These are phyloP conservation scores for Globisporangium abappressorium DNA, from an alignment of 352 stramenopile genomes.

Conservation along the genomic window DNA sequence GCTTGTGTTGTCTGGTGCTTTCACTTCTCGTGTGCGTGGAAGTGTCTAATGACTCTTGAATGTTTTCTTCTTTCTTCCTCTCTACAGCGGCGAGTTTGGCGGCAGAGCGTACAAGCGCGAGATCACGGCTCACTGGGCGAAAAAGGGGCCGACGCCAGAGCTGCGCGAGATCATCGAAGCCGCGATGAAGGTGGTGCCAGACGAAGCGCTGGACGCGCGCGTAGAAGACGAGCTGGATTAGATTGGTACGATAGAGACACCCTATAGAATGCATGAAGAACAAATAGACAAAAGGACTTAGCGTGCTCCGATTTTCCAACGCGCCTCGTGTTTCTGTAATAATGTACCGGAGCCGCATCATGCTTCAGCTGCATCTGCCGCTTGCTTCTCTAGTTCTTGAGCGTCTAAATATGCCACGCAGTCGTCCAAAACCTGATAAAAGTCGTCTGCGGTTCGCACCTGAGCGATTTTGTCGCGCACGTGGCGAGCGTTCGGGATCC, in stretches of 20 bases:
- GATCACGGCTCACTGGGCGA: constrained; percentile 65
- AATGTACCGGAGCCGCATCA: not conserved
- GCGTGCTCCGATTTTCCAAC: not conserved
- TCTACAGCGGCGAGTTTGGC: constrained; percentile 58
- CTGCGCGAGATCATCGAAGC: constrained; percentile 75
- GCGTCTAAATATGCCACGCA: constrained; percentile 29
- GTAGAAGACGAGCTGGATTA: constrained; percentile 55
- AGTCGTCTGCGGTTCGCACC: constrained; percentile 43
- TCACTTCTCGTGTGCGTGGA: not conserved
- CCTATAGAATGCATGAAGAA: constrained; percentile 6
- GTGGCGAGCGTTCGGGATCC: constrained; percentile 65
- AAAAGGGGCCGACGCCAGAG: constrained; percentile 55
- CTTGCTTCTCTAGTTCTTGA: constrained; percentile 19
- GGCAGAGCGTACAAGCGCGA: constrained; percentile 82
- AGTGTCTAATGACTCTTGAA: not conserved
- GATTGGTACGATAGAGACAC: constrained; percentile 4
- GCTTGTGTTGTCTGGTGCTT: not conserved
- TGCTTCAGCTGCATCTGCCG: constrained; percentile 6
- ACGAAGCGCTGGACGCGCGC: constrained; percentile 67
- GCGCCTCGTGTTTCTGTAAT: not conserved
- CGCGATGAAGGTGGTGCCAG: constrained; percentile 62
- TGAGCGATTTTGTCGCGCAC: constrained; percentile 55
- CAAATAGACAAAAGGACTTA: constrained; percentile 8
- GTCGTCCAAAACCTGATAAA: constrained; percentile 61
- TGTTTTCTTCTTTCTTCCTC: constrained; percentile 1